Evolutionary conservation across 2,329 filamentous ascomycete species (phyloP), one percentile per base, ranked within the genome.

Genomic region (Hymenoscyphus fructigenus): DNA sequence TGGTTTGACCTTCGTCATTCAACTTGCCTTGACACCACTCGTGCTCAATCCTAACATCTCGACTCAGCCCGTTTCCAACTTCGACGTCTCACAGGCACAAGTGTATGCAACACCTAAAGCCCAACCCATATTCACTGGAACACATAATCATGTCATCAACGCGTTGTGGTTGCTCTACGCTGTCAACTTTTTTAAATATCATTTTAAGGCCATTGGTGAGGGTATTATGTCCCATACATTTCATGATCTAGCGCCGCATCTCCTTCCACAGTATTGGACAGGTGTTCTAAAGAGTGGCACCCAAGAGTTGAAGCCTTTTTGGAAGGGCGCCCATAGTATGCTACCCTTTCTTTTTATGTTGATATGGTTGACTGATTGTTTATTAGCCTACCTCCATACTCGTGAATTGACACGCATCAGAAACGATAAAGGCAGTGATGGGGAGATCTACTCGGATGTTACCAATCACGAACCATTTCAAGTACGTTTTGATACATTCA

Each of bases 131-230:
- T 84, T 82, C 67, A 53, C 61, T 10, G 80, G 80, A 17, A 66
- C 66, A 36, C 72, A 75, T 28, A 74, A 76, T 36, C 62, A 72
- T 3, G 66, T 76, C 1, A 68, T 85, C 60, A 81, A 84, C 66
- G 74, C 81, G 61, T 71, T 77, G 1, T 83, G 79, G 79, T 60
- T 81, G 2, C 70, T 84, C 5, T 79, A 84, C 66, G 75, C 79
- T 47, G 70, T 82, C 55, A 83, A 84, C 66, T 85, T 85, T 76
- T 85, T 84, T 75, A 80, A 80, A 57, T 79, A 80, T 59, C 81
- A 85, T 66, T 78, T 85, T 71, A 78, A 73, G 57, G 63, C 77
- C 50, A 57, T 73, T 9, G 74, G 74, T 3, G 76, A 79, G n/a
- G 70, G 72, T 26, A 76, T 79, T 0, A 72, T 83, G 2, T 75